Conservation (phyloP, 148 eudicot genomes). For the Nepenthes gracilis region DNA sequence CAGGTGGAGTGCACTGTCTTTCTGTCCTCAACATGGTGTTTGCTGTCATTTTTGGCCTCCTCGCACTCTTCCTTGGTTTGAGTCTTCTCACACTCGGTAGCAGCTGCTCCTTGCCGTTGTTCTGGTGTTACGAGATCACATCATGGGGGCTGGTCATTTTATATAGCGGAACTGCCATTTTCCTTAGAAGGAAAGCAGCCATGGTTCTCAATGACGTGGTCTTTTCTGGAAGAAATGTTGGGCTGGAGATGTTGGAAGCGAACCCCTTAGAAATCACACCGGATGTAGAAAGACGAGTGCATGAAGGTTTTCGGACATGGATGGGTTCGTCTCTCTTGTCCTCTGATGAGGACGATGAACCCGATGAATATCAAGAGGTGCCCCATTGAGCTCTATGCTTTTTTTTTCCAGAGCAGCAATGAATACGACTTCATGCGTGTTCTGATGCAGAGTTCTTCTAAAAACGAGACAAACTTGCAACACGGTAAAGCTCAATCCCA, state of each 20-base stretch:
- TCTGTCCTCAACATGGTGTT: constrained; percentile 55
- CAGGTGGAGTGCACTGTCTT: constrained; percentile 90
- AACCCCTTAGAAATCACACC: constrained; percentile 53
- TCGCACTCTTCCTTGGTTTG: constrained; percentile 75
- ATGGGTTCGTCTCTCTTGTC: constrained; percentile 84
- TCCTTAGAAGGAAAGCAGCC: constrained; percentile 70
- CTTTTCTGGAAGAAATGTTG: constrained; percentile 41
- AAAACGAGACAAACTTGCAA: no score
- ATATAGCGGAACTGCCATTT: constrained; percentile 54
- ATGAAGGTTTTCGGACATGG: constrained; percentile 82
- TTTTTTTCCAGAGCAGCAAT: no score
- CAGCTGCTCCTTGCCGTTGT: constrained; percentile 75
- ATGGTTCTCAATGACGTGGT: constrained; percentile 48
- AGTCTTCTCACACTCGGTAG: constrained; percentile 75
- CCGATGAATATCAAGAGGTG: constrained; percentile 39
- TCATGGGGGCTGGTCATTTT: constrained; percentile 77
- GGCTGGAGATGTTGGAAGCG: constrained; percentile 79
- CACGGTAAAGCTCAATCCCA: no score
- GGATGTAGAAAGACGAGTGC: constrained; percentile 69
- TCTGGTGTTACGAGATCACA: constrained; percentile 82
- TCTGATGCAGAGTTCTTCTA: no score
- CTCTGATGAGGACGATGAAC: constrained; percentile 88
- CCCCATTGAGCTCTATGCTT: constrained; percentile 6
- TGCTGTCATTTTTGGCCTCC: constrained; percentile 61
- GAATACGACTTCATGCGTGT: no score